Evolutionary conservation across 495 filamentous ascomycete genomes (phyloP).

Genomic region (Schizothecium vesticola): DNA sequence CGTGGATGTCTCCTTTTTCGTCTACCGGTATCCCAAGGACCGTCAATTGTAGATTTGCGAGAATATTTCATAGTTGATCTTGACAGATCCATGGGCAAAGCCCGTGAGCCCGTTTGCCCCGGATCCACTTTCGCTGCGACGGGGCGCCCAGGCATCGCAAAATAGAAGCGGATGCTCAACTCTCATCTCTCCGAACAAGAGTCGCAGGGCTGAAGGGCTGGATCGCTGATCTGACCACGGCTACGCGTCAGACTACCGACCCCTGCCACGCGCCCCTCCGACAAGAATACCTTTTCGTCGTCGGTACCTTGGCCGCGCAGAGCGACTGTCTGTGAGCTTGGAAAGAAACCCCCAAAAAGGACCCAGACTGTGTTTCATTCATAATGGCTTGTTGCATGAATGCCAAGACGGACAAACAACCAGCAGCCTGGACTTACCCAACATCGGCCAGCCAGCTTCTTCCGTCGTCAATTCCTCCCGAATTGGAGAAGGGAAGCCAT

Average conservation of each 20-base stretch:
- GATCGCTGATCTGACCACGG: background rate
- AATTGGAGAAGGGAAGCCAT: no score
- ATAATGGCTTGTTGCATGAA: no score
- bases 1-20: background rate
- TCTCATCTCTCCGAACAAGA: background rate
- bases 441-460: no score
- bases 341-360: no score
- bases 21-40: background rate
- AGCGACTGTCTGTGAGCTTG: no score
- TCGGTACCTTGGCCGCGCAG: no score
- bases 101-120: background rate
- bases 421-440: no score
- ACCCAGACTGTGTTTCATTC: no score
- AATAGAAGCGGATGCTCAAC: background rate
- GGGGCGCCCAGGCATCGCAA: background rate
- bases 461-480: no score
- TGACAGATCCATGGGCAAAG: background rate
- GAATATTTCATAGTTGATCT: background rate
- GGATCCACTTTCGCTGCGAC: constrained; percentile 2
- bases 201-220: background rate
- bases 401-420: no score
- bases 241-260: background rate
- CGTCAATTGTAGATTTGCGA: background rate
- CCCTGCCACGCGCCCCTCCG: no score
- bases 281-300: no score